A percentile compares a stretch with the other conserved stretches of the same genome.
phyloP scores from a whole-genome alignment of 2,329 filamentous ascomycete species.

The Pyrenochaeta sp. region DNA sequence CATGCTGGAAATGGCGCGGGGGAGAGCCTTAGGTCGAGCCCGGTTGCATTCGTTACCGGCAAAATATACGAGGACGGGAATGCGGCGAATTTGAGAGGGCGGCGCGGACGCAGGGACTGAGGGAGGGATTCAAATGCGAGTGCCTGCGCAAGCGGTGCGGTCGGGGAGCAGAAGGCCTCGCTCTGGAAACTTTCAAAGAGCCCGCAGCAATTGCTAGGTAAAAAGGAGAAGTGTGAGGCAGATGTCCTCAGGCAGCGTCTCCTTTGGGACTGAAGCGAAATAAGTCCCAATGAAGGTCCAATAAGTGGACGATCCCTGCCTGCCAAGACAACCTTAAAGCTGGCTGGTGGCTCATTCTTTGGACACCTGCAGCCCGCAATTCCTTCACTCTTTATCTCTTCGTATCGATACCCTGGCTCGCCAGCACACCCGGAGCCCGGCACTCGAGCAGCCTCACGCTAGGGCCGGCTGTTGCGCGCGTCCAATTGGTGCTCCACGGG shows the following conservation, averaged over 20 bases:
- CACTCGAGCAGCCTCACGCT: slow-evolving; percentile 12
- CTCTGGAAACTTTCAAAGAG: slow-evolving; percentile 11
- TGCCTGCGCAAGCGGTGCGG: slow-evolving; percentile 13
- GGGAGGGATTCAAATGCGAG: slow-evolving; percentile 3
- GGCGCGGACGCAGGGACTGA: slow-evolving; percentile 16
- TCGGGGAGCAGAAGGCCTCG: slow-evolving; percentile 18
- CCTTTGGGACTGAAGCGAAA: slow-evolving; percentile 28
- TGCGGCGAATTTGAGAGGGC: slow-evolving; percentile 16
- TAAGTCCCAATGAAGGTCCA: slow-evolving; percentile 21
- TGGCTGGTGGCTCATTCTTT: slow-evolving; percentile 2
- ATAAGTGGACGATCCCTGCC: slow-evolving; percentile 9
- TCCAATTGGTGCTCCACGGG: slow-evolving; percentile 21
- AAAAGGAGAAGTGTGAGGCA: slow-evolving; percentile 26
- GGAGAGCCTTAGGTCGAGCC: slow-evolving; percentile 25
- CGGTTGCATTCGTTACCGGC: slow-evolving; percentile 30
- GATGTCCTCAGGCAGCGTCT: slow-evolving; percentile 19
- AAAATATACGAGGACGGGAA: slow-evolving; percentile 15
- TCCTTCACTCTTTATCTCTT: slow-evolving; percentile 10
- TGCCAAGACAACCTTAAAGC: slow-evolving; percentile 18
- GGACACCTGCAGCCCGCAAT: neutral
- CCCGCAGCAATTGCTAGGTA: slow-evolving; percentile 15
- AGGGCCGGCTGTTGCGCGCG: neutral
- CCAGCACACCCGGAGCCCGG: slow-evolving; percentile 16
- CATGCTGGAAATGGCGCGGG: slow-evolving; percentile 34
- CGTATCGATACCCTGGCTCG: slow-evolving; percentile 18